Base-by-base conservation (phyloP, 2,329 filamentous ascomycete species). In the Madurella mycetomatis region DNA sequence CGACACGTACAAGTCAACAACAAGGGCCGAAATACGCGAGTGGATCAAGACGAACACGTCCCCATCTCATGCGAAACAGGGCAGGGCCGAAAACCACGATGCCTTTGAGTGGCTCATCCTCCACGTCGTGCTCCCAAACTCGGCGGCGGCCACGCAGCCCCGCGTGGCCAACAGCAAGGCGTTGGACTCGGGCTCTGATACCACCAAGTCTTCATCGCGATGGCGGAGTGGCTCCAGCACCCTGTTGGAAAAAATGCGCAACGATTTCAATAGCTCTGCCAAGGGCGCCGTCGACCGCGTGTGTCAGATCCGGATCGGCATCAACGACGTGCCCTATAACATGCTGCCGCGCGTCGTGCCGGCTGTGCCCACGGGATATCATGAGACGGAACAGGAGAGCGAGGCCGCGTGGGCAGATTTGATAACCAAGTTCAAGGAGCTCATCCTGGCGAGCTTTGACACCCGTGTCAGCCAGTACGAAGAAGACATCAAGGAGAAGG, bases 21-120 rank as follows among this genome's bases (percentile, higher is more conserved):
- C 89, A 7, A 82, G 91, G 48, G 84, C 88, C 64, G 83, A 89
- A 62, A 78, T 99, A 37, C 83, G 89, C 48, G 92, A 97, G 61
- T 99, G 94, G 94, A 83, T 97, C 64, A 95, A 94, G 70, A 76
- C 81, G 7, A 81, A 95, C 59, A 84, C 86, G 0, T 80, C 83
- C 0, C 75, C 81, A 0, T 76, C 82, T 1, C 74, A 81, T 54
- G 76, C 73, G 41, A 80, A 79, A 65, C 72, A 75, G 31, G 69
- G 73, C 17, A 89, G 78, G 17, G 86, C 91, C 65, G 92, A 96
- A 66, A 94, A 95, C 58, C 94, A 99, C 66, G 92, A 99, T 74
- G 92, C 94, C 0, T 96, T 88, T 63, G 94, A 99, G 70, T 97
- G 92, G 88, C 76, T 99, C 60, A 89, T 99, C 51, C 68, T 99